These are phyloP conservation scores for Fusarium sp. DNA, from an alignment of 2,329 filamentous ascomycete genomes.

Conservation along the genomic window DNA sequence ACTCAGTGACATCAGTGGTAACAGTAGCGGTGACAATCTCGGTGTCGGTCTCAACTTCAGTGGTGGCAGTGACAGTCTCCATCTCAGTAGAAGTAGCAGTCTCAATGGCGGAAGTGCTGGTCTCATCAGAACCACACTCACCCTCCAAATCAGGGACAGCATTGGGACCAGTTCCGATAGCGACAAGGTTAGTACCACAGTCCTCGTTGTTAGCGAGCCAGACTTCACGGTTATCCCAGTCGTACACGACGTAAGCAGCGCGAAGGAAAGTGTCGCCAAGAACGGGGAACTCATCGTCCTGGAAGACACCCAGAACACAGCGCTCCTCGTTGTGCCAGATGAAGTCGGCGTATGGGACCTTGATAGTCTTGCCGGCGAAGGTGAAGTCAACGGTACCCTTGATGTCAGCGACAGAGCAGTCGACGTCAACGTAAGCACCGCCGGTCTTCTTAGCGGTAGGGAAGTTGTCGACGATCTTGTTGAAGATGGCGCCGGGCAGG, in stretches of 20 bases:
- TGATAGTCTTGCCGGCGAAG: constrained; percentile 59
- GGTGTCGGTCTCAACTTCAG: not conserved
- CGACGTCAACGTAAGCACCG: constrained; percentile 60
- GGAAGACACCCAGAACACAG: constrained; percentile 60
- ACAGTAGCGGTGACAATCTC: constrained; percentile 8
- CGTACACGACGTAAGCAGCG: constrained; percentile 58
- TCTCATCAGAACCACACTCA: constrained; percentile 44
- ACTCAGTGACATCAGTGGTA: not conserved
- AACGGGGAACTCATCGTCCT: constrained; percentile 54
- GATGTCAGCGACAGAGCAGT: constrained; percentile 52
- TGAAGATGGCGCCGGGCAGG: constrained; percentile 68
- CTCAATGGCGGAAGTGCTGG: constrained; percentile 18
- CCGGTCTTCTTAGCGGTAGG: constrained; percentile 56
- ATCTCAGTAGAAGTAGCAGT: constrained; percentile 25
- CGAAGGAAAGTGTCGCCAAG: constrained; percentile 60
- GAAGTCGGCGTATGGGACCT: constrained; percentile 60
- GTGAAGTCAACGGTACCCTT: constrained; percentile 59
- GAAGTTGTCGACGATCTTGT: constrained; percentile 57
- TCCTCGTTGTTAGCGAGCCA: constrained; percentile 53
- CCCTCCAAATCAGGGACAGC: constrained; percentile 49
- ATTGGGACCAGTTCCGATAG: constrained; percentile 55
- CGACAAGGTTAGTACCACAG: constrained; percentile 53
- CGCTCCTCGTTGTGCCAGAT: constrained; percentile 52
- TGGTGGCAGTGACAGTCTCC: not conserved
- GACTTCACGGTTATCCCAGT: constrained; percentile 54